Base-by-base conservation (phyloP, 306 rosid genomes). In the Trifolium fragiferum region DNA sequence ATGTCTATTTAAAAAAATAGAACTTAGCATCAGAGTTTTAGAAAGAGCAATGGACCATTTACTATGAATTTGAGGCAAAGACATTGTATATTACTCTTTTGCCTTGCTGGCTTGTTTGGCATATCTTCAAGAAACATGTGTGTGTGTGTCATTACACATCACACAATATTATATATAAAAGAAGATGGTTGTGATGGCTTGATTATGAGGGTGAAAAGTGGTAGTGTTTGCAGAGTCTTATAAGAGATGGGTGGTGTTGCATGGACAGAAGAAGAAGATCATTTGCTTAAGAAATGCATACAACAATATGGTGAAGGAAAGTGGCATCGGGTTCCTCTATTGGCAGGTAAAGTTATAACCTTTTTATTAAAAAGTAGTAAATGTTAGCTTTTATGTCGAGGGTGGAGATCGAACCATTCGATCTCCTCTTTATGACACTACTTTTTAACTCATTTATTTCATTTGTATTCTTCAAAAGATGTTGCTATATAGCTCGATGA, bases 261-360 rank as follows among this genome's bases (percentile, higher is more conserved):
- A 18, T 89, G 93, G 90, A 89, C 90, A 32, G 84, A 71, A 40
- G 90, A 89, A 76, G 93, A 89, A 73, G 89, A 89, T 74, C 76
- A 78, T 49, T 67, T 82, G 76, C 93, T 89, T 54, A 89, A 82
- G 87, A 86, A 84, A 62, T 89, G 93, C 80, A 79, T 86, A 62
- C 85, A 86, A 54, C 86, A 86, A 74, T 74, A 84, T 74, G 93
- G 93, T 16, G 89, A 89, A 84, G 93, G 90, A 44, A 89, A 89
- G 54, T 89, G 93, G 93, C 93, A 89, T 74, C 76, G 90, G 2
- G 80, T 89, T 76, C 93, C 93, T 78, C 84, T 80, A 23, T 77
- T 89, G 73, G 90, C 93, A 47, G 93, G 90, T 37, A 37, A 37
- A 37, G 10, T 37, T 7, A 8, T 7, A 37, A 6, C 40, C 2